Base-by-base conservation (phyloP, 2,329 filamentous ascomycete species). In the Hymenoscyphus linearis region DNA sequence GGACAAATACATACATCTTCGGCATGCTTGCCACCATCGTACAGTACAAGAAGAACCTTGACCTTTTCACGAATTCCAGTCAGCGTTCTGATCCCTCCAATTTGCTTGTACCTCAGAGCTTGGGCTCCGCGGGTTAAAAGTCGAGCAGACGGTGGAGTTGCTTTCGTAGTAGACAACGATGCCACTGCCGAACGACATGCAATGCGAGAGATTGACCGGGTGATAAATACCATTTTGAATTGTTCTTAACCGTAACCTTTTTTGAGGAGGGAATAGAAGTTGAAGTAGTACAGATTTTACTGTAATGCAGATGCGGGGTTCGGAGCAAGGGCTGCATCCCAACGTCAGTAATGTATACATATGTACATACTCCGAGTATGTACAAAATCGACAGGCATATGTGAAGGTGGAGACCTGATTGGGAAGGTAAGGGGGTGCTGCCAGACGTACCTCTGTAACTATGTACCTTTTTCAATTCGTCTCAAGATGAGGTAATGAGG, bases 11-110 rank as follows among this genome's bases (percentile, higher is more conserved):
- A 62, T 63, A 72, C 91, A 74, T 97, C 84, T 78, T 89, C 80
- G 80, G 93, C 92, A 82, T 96, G 91, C 80, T 91, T 81, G 83
- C 80, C 79, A 86, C 72, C 93, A 79, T 97, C 93, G 83, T 97
- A 97, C 71, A 96, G 85, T 71, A 96, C 90, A 74, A 93, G 83
- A 75, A 97, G 88, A 79, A 97, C 90, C 82, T 97, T 97, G 81
- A 93, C 93, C 92, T 97, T 71, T 71, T 71, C 66, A 68, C 66
- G 70, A 67, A 66, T 65, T 47, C 63, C 63, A 59, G 72, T 73
- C 62, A 74, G 71, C 69, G 66, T 69, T 71, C 70, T 71, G 60
- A 70, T 67, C 56, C 65, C 66, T 56, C 68, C 67, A 71, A 71
- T 55, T 61, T 58, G 60, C 27, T 68, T 62, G 53, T 62, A 56